Percentiles rank a stretch among this genome's conserved stretches.
Evolutionary conservation across 768 basidiomycete genomes (phyloP).

Genomic region (Lentinula boryana): DNA sequence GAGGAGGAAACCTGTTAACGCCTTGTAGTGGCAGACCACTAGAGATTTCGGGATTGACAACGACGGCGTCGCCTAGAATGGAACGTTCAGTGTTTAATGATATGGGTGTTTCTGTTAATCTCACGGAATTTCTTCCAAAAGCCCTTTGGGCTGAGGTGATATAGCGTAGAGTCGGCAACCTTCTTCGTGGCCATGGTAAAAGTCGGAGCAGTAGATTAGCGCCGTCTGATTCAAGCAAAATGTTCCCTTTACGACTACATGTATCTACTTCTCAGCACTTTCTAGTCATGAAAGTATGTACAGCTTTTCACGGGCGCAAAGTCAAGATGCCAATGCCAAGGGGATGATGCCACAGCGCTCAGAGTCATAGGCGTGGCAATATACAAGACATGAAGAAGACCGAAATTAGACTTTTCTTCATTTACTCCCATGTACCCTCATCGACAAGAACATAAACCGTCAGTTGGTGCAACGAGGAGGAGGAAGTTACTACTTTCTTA

Average conservation of each 20-base stretch:
- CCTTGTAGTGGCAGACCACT: conserved; percentile 76
- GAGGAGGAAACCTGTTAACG: conserved; percentile 76
- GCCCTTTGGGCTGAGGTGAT: conserved; percentile 83
- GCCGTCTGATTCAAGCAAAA: not conserved
- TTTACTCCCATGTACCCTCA: not conserved
- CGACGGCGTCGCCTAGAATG: conserved; percentile 68
- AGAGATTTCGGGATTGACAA: conserved; percentile 87
- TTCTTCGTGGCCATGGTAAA: conserved; percentile 63
- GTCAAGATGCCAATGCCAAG: not conserved
- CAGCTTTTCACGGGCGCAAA: not conserved
- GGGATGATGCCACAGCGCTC: not conserved
- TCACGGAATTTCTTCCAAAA: conserved; percentile 97
- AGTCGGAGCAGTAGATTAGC: not conserved
- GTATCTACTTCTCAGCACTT: not conserved
- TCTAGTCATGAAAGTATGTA: not conserved
- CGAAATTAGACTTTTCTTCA: not conserved
- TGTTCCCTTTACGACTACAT: not conserved
- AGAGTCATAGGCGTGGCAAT: not conserved
- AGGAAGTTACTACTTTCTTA: conserved; percentile 54
- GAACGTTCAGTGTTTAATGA: not conserved
- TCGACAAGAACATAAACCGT: not conserved
- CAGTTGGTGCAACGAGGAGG: conserved; percentile 24
- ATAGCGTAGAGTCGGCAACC: conserved; percentile 82
- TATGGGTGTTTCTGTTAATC: conserved; percentile 22
- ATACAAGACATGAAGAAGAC: not conserved